Conservation (phyloP, 2,329 filamentous ascomycete genomes). For the Colletotrichum viniferum region DNA sequence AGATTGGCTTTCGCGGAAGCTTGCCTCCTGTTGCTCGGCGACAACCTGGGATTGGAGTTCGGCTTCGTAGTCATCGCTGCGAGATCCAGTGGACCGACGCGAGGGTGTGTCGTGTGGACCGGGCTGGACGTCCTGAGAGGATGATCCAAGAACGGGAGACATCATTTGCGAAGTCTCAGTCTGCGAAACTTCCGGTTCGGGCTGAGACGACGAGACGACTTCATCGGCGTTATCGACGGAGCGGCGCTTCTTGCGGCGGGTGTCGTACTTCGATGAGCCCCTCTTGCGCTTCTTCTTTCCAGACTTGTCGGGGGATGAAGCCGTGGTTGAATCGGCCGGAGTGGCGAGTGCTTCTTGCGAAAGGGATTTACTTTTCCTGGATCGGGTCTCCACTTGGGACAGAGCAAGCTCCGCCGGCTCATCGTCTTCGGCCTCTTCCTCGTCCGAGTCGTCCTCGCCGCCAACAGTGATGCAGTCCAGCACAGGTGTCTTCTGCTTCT, state of each 20-base stretch:
- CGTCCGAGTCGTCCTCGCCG: slow-evolving; percentile 24
- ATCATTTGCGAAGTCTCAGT: not conserved
- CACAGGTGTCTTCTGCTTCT: slow-evolving; percentile 27
- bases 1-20: slow-evolving; percentile 32
- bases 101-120: not conserved
- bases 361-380: slow-evolving; percentile 5
- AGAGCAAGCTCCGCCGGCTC: slow-evolving; percentile 12
- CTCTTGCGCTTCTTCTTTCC: slow-evolving; percentile 33
- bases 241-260: slow-evolving; percentile 29
- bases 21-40: slow-evolving; percentile 42
- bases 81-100: not conserved
- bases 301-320: slow-evolving; percentile 24
- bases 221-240: not conserved
- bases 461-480: slow-evolving; percentile 37
- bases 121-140: not conserved
- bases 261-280: slow-evolving; percentile 26
- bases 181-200: not conserved
- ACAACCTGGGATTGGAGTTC: slow-evolving; percentile 46
- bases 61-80: slow-evolving; percentile 38
- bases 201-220: not conserved
- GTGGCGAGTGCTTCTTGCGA: slow-evolving; percentile 15
- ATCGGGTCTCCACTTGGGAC: not conserved
- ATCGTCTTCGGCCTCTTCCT: slow-evolving; percentile 22
- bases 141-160: not conserved
- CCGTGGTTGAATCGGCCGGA: slow-evolving; percentile 1